A percentile compares a stretch with the other conserved stretches of the same genome.
Evolutionary conservation across 331 rosid species (phyloP).

Genomic region (Rhamnella rubrinervis): DNA sequence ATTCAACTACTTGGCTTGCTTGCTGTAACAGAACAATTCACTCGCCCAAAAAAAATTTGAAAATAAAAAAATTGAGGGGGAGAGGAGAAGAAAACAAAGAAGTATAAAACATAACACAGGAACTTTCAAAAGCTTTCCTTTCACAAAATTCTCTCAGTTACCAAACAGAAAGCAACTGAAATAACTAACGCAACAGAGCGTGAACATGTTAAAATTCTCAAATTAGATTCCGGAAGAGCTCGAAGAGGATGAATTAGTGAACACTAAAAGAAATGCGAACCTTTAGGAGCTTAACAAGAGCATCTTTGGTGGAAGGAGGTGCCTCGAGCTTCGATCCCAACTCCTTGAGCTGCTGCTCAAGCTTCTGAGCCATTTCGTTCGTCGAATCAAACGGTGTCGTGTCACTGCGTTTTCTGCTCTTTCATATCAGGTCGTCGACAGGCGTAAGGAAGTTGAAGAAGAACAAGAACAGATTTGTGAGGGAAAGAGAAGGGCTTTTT

Average conservation of each 20-base stretch:
- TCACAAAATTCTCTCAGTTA: slow-evolving; percentile 6
- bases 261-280: slow-evolving; percentile 39
- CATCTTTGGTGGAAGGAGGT: slow-evolving; percentile 75
- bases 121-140: not conserved
- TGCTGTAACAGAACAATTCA: not conserved
- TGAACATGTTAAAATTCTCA: slow-evolving; percentile 11
- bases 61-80: not conserved
- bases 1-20: slow-evolving; percentile 6
- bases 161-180: slow-evolving; percentile 31
- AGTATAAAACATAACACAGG: not conserved
- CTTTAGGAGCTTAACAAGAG: slow-evolving; percentile 83
- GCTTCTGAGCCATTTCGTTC: slow-evolving; percentile 56
- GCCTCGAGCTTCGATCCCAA: slow-evolving; percentile 89
- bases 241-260: not conserved
- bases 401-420: slow-evolving; percentile 29
- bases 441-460: not conserved
- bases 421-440: slow-evolving; percentile 40
- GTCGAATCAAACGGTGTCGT: slow-evolving; percentile 29
- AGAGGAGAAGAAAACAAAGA: not conserved
- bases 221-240: not conserved
- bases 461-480: not conserved
- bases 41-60: not conserved
- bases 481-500: not conserved
- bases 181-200: slow-evolving; percentile 27
- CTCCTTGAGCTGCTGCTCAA: slow-evolving; percentile 79